Evolutionary conservation across 2,329 filamentous ascomycete species (phyloP).

Genomic region (Botrytis deweyae): DNA sequence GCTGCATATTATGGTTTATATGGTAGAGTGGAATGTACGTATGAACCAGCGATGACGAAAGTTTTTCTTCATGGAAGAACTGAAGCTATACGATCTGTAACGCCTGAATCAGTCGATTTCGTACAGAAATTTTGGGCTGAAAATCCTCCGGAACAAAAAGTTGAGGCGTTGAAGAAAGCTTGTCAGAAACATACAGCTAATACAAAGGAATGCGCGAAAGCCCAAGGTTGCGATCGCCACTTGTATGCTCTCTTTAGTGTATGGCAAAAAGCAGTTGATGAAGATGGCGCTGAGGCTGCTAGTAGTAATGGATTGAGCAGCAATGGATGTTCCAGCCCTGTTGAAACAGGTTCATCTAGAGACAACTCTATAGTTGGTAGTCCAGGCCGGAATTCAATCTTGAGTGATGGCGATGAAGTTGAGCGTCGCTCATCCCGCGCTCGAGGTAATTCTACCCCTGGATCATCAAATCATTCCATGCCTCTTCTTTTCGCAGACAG

Average conservation of each 20-base stretch:
- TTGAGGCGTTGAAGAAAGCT: constrained; percentile 80
- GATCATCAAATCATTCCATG: constrained; percentile 51
- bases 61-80: constrained; percentile 89
- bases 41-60: constrained; percentile 99
- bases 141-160: constrained; percentile 76
- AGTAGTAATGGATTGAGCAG: constrained; percentile 48
- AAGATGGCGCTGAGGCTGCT: constrained; percentile 56
- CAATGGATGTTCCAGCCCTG: constrained; percentile 61
- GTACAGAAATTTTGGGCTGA: constrained; percentile 95
- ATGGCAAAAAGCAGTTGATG: constrained; percentile 87
- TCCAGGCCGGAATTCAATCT: constrained; percentile 51
- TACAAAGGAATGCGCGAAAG: constrained; percentile 85
- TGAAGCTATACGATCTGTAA: constrained; percentile 86
- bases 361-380: constrained; percentile 52
- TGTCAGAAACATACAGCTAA: constrained; percentile 77
- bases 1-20: constrained; percentile 97
- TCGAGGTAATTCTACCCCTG: constrained; percentile 56
- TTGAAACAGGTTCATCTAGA: constrained; percentile 50
- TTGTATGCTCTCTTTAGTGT: constrained; percentile 92
- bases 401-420: constrained; percentile 39
- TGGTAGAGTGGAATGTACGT: constrained; percentile 88
- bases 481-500: constrained; percentile 82
- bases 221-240: constrained; percentile 87
- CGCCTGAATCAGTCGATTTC: constrained; percentile 80
- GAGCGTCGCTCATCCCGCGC: constrained; percentile 33